Evolutionary conservation across 1,284 basidiomycete species (phyloP), one percentile per base, ranked within the genome.

Genomic region (Pascua guehoae): DNA sequence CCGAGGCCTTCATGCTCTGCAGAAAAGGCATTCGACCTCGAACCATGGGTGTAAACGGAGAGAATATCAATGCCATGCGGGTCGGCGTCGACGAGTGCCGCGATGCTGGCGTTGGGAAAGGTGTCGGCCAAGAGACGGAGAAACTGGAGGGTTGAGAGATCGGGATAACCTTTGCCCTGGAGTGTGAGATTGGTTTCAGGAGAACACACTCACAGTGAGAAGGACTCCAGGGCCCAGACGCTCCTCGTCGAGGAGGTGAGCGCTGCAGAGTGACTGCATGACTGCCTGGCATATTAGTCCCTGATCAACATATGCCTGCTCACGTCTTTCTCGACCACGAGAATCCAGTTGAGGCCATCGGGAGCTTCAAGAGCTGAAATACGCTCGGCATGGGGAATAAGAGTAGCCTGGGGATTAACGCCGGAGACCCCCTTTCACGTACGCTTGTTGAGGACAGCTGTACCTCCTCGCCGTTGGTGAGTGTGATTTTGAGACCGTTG

Each of bases 141-240:
- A 7, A 96, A 80, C 62, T 92, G 86, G 10, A 91, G 83, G 1
- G 93, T 94, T 1, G 91, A 86, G 1, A 95, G 73, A 68, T 96
- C 93, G 0, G 93, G 92, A 74, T 94, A 96, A 1, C 93, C 93
- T 75, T 95, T 95, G 2, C 93, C 93, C 91, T 93, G 65, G 24
- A 32, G 9, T n/a, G 47, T 58, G 18, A 58, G 54, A 36, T 53
- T 8, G 16, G 24, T 32, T 32, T 3, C 4, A 4, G 24, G 24
- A 32, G 7, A 32, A 86, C 8, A 18, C 60, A 32, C 74, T 62
- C 12, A 73, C 76, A 0, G 76, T 77, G 40, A 78, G 51, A 4
- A 78, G 16, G 0, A 71, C 63, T 0, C 73, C 76, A 1, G 52
- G 49, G 0, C 69, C 70, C 1, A 71, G 45, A 7, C 61, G 70